Base-by-base conservation (phyloP, 2,329 filamentous ascomycete genomes). In the Westerdykella aurantiaca region DNA sequence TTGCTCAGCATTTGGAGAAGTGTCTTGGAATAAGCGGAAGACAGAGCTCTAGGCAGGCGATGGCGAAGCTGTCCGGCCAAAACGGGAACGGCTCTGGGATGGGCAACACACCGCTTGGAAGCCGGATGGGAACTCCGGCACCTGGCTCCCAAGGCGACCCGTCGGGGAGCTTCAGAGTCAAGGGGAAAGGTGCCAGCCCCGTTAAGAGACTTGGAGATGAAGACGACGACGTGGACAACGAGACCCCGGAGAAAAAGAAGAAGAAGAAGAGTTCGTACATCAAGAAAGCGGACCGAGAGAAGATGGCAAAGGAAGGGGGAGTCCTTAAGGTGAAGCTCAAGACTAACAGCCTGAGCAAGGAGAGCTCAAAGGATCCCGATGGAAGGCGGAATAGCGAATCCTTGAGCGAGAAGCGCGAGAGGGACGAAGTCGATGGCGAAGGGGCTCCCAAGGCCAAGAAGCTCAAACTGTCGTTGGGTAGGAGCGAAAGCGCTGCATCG, bases 1-100 rank as follows among this genome's bases (percentile, higher is more conserved):
- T 81, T 41, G 78, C 78, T 13, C 77, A 80, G 56, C 79, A 82
- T 57, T 57, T 82, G 42, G 79, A 82, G 51, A 77, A 80, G 48
- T 82, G 79, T 50, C 68, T 82, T 51, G 78, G 78, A 18, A 72
- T 80, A 22, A 74, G 72, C 16, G 78, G 78, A 1, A 67, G 79
- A 11, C 72, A 74, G 50, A 72, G 71, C 43, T 71, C 70, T 38
- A 55, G 72, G 34, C 72, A 73, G 45, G 74, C 74, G 25, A 72
- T 74, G 68, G 72, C 71, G 2, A 73, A 72, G 47, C 48, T 71
- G 2, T 55, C 50, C 1, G 65, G 56, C 51, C 63, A 67, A 38
- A 67, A 68, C 39, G 65, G 63, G 25, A 59, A 57, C 41, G 63
- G 67, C 16, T 50, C 37, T 40, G 73, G 54, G 60, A 41, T 64